Evolutionary conservation across 2,329 filamentous ascomycete species (phyloP).

Genomic region (Pezicula rhizophila): DNA sequence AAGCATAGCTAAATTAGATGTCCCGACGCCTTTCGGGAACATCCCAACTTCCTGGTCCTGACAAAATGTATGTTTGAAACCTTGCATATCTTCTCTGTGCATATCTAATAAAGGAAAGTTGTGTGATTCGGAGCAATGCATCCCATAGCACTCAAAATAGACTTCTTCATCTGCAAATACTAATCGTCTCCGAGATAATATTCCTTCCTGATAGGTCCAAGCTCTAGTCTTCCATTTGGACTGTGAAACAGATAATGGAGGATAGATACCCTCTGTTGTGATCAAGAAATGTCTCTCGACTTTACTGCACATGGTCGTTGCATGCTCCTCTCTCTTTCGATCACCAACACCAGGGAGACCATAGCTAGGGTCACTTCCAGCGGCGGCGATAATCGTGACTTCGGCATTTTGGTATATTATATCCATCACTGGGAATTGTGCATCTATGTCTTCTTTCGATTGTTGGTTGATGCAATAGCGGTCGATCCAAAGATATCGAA

Average conservation of each 20-base stretch:
- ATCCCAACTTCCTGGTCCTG: slow-evolving; percentile 1
- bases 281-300: slow-evolving; percentile 9
- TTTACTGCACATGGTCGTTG: slow-evolving; percentile 1
- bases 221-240: slow-evolving; percentile 20
- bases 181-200: slow-evolving; percentile 24
- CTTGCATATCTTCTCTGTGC: slow-evolving; percentile 2
- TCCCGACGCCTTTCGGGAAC: slow-evolving; percentile 1
- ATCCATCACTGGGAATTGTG: slow-evolving; percentile 16
- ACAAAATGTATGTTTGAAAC: slow-evolving; percentile 1
- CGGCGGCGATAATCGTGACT: slow-evolving; percentile 19
- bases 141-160: slow-evolving; percentile 20
- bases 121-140: slow-evolving; percentile 12
- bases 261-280: not conserved
- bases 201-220: slow-evolving; percentile 32
- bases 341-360: slow-evolving; percentile 18
- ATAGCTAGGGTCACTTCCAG: slow-evolving; percentile 10
- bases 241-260: slow-evolving; percentile 1
- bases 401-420: slow-evolving; percentile 19
- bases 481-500: slow-evolving; percentile 26
- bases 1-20: not conserved
- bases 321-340: slow-evolving; percentile 5
- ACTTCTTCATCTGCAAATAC: slow-evolving; percentile 27
- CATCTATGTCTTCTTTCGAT: slow-evolving; percentile 5
- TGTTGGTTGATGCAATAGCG: slow-evolving; percentile 24
- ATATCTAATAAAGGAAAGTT: not conserved